Base-by-base conservation (phyloP, 345 rosid species). In the Ricinus communis region DNA sequence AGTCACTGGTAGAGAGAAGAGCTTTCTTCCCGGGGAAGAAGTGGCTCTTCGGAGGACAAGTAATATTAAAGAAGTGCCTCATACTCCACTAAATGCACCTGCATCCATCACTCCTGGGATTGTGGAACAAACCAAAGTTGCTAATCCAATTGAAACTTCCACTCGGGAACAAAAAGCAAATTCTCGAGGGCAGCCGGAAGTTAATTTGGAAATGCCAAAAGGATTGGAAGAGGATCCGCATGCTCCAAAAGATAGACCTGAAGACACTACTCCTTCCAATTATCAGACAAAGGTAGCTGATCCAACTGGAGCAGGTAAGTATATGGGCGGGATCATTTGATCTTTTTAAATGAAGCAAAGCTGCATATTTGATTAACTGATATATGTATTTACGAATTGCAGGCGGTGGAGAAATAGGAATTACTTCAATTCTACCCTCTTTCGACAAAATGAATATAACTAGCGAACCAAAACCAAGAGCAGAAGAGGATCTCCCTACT, bases 221-320 rank as follows among this genome's bases (percentile, higher is more conserved):
- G 77, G 81, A 33, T 66, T 85, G 80, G 85, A 84, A 71, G 88
- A 88, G 69, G 97, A 90, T 69, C 81, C 86, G 3, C 83, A 70
- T 52, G 87, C 82, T 52, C 91, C 85, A 0, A 77, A 82, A 31
- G 74, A 71, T 54, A 45, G 47, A 19, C 67, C 62, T 18, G 75
- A 46, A 33, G 61, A 72, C 69, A 45, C 45, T 27, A 46, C 28
- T 62, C 80, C 83, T 33, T 71, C 91, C 5, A 91, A 87, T 75
- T 85, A 85, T 73, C 85, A 85, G 76, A 67, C 88, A 25, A 88
- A 91, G 68, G 88, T 75, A 70, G 49, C 80, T 0, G 95, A 83
- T 74, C 87, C 90, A 11, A 76, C 80, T 0, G 74, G 68, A 24
- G 0, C 77, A 51, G 93, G 97, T 82, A 61, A 50, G n/a, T n/a